Evolutionary conservation across 805 yeast species (phyloP).

Genomic region (Barnettozyma salicaria): DNA sequence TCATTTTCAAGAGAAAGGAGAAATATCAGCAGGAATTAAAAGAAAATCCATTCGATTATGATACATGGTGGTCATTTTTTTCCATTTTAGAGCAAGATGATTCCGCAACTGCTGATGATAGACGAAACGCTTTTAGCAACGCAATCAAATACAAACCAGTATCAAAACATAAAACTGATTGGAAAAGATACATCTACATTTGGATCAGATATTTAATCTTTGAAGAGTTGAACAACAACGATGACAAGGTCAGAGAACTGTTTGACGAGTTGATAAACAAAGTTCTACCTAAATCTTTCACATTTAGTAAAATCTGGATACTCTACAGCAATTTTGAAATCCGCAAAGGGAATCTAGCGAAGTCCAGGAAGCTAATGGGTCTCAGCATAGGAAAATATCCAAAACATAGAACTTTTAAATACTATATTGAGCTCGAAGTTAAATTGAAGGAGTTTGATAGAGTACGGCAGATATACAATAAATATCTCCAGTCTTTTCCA

Average conservation of each 20-base stretch:
- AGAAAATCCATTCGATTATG: constrained; percentile 52
- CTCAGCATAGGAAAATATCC: constrained; percentile 63
- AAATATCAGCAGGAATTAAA: constrained; percentile 46
- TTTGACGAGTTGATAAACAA: constrained; percentile 45
- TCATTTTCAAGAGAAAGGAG: constrained; percentile 47
- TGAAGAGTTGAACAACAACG: constrained; percentile 48
- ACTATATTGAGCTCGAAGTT: constrained; percentile 64
- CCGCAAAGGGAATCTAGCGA: constrained; percentile 44
- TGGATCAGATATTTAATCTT: constrained; percentile 64
- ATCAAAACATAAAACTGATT: constrained; percentile 34
- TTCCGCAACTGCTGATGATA: constrained; percentile 20
- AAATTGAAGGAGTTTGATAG: constrained; percentile 74
- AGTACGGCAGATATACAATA: constrained; percentile 66
- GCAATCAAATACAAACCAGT: constrained; percentile 39
- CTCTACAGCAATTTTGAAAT: constrained; percentile 66
- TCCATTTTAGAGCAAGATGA: constrained; percentile 40
- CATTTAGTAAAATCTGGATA: constrained; percentile 73
- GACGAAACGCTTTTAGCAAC: constrained; percentile 36
- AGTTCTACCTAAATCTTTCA: constrained; percentile 52
- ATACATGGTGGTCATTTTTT: constrained; percentile 78
- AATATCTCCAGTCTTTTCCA: constrained; percentile 48
- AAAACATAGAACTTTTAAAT: constrained; percentile 48
- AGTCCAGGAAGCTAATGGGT: constrained; percentile 68
- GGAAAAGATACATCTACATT: constrained; percentile 67
- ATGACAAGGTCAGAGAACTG: constrained; percentile 40